Conservation (phyloP, 768 basidiomycete genomes). For the Asterophora parasitica region DNA sequence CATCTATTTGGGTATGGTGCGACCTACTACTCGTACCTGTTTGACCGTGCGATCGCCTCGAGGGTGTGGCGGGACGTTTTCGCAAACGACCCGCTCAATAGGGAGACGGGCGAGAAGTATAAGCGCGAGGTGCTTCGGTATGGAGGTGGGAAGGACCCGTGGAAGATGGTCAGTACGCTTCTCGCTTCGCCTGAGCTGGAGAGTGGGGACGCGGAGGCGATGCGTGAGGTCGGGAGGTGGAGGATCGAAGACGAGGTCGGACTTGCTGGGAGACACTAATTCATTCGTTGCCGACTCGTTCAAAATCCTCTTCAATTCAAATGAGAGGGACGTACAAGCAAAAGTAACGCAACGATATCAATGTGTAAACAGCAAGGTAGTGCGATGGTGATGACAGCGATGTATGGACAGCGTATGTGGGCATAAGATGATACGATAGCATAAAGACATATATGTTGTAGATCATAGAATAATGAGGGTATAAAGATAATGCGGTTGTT, state of each 20-base stretch:
- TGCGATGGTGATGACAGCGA: no score
- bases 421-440: background rate
- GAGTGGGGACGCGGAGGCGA: slow-evolving; percentile 72
- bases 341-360: background rate
- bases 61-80: slow-evolving; percentile 86
- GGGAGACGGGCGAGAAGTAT: slow-evolving; percentile 77
- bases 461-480: slow-evolving; percentile 2
- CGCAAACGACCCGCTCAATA: slow-evolving; percentile 54
- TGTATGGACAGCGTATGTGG: background rate
- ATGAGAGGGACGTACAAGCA: background rate
- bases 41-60: slow-evolving; percentile 93
- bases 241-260: slow-evolving; percentile 71
- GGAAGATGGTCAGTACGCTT: slow-evolving; percentile 82
- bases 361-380: background rate
- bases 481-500: slow-evolving; percentile 9
- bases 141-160: slow-evolving; percentile 91
- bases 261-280: slow-evolving; percentile 54
- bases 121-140: slow-evolving; percentile 70
- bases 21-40: slow-evolving; percentile 96
- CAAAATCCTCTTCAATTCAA: background rate
- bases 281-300: background rate
- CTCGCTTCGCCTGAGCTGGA: slow-evolving; percentile 61
- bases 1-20: slow-evolving; percentile 96
- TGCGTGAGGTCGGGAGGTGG: slow-evolving; percentile 91
- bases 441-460: slow-evolving; percentile 8